These are phyloP conservation scores for Tetrapyrgos nigripes DNA, from an alignment of 1,284 basidiomycete genomes.

Conservation along the genomic window DNA sequence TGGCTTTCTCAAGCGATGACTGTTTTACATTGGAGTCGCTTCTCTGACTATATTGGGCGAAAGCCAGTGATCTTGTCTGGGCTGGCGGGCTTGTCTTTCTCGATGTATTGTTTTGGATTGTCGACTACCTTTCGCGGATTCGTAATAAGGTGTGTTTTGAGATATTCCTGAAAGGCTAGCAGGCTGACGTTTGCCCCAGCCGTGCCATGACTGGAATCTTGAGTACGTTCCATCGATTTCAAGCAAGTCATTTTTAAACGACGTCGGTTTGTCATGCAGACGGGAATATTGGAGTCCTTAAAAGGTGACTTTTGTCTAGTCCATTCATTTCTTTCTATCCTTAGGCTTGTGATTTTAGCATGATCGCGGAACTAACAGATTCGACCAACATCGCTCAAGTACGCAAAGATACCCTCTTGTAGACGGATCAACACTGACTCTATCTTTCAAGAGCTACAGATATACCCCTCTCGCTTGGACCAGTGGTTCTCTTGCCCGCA, in stretches of 20 bases:
- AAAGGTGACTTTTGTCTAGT: not conserved
- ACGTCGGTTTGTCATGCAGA: not conserved
- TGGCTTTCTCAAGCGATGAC: not conserved
- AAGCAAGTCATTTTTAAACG: not conserved
- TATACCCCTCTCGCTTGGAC: not conserved
- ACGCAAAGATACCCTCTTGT: not conserved
- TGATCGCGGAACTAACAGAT: slow-evolving; percentile 4
- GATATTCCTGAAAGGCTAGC: too few species aligned
- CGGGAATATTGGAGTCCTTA: slow-evolving; percentile 20
- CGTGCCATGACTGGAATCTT: not conserved
- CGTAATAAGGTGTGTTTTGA: slow-evolving; percentile 56
- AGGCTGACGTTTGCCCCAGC: too few species aligned
- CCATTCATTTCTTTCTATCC: not conserved
- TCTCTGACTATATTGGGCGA: slow-evolving; percentile 50
- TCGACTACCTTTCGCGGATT: slow-evolving; percentile 57
- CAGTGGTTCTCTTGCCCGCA: too few species aligned
- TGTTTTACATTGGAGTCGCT: slow-evolving; percentile 60
- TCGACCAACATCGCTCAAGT: slow-evolving; percentile 3
- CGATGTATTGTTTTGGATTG: slow-evolving; percentile 62
- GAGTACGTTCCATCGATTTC: not conserved
- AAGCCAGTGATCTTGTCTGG: slow-evolving; percentile 64
- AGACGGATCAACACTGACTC: too few species aligned
- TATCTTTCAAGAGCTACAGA: not conserved
- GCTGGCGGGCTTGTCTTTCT: slow-evolving; percentile 55
- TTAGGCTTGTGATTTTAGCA: not conserved